These are phyloP conservation scores for Pleurotus tuoliensis DNA, from an alignment of 768 basidiomycete species.

Conservation along the genomic window DNA sequence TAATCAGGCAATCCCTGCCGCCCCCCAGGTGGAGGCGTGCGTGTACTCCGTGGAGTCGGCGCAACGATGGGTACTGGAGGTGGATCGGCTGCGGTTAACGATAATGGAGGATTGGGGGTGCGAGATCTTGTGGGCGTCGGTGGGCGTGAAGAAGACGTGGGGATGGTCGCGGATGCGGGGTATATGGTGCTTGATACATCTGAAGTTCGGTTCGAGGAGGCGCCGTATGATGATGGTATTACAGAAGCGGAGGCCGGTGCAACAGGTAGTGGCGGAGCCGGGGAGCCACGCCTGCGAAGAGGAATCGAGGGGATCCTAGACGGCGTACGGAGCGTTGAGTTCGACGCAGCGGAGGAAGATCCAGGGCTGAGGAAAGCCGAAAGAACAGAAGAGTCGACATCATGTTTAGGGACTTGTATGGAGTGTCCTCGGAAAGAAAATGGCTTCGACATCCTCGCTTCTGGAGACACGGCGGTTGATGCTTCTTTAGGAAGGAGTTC, in stretches of 20 bases:
- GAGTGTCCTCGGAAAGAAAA: constrained; percentile 28
- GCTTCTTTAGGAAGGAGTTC: constrained; percentile 55
- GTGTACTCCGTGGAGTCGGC: constrained; percentile 27
- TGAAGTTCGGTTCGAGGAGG: background rate
- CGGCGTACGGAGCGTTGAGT: constrained; percentile 16
- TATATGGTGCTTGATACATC: background rate
- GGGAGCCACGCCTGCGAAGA: constrained; percentile 9
- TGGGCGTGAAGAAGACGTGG: background rate
- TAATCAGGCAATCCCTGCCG: background rate
- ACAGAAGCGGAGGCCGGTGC: constrained; percentile 2
- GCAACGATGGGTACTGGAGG: constrained; percentile 24
- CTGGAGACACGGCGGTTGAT: constrained; percentile 29
- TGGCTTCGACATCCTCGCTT: constrained; percentile 10
- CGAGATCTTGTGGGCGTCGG: constrained; percentile 9
- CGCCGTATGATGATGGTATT: background rate
- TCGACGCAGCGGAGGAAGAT: constrained; percentile 6
- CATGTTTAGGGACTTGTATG: constrained; percentile 24
- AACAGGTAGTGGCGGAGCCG: constrained; percentile 9
- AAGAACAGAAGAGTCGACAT: constrained; percentile 15
- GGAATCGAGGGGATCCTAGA: constrained; percentile 3
- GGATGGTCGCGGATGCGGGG: constrained; percentile 4
- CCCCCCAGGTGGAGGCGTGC: constrained; percentile 27
- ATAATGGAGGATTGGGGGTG: constrained; percentile 16
- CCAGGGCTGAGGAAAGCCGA: constrained; percentile 6
- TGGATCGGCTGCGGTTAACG: constrained; percentile 22